Conservation (phyloP, 1,139 yeast species). For the Blastobotrys illinoisensis region DNA sequence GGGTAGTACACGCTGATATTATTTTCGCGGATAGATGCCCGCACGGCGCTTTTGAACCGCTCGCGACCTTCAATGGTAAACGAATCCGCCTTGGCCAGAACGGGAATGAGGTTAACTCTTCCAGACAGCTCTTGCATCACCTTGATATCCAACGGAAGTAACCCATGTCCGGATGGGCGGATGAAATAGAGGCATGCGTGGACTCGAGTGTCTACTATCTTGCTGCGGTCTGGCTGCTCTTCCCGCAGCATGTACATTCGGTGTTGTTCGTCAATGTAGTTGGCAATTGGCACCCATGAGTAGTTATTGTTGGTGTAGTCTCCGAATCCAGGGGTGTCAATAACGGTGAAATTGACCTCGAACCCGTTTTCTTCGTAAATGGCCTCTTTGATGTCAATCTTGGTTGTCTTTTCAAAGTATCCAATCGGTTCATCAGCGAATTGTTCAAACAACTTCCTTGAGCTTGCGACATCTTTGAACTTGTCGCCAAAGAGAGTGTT, state of each 20-base stretch:
- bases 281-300: conserved; percentile 54
- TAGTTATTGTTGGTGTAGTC: conserved; percentile 56
- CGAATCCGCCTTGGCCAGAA: conserved; percentile 71
- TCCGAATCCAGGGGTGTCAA: conserved; percentile 79
- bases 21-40: conserved; percentile 41
- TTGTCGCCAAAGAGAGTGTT: conserved; percentile 60
- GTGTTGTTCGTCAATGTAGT: conserved; percentile 59
- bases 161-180: conserved; percentile 47
- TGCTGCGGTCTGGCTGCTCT: conserved; percentile 60
- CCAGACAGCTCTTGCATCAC: conserved; percentile 62
- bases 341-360: conserved; percentile 46
- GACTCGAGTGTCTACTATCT: conserved; percentile 52
- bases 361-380: conserved; percentile 49
- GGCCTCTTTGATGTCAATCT: conserved; percentile 38
- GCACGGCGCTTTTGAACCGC: conserved; percentile 43
- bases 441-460: conserved; percentile 17
- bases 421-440: conserved; percentile 5
- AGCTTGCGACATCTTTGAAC: conserved; percentile 40
- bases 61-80: conserved; percentile 40
- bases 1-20: conserved; percentile 34
- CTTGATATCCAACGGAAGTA: conserved; percentile 56
- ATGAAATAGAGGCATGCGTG: conserved; percentile 76
- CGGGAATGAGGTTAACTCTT: conserved; percentile 69
- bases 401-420: conserved; percentile 33
- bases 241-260: conserved; percentile 55